Base-by-base conservation (phyloP, 306 rosid genomes). In the Hippophae rhamnoides region DNA sequence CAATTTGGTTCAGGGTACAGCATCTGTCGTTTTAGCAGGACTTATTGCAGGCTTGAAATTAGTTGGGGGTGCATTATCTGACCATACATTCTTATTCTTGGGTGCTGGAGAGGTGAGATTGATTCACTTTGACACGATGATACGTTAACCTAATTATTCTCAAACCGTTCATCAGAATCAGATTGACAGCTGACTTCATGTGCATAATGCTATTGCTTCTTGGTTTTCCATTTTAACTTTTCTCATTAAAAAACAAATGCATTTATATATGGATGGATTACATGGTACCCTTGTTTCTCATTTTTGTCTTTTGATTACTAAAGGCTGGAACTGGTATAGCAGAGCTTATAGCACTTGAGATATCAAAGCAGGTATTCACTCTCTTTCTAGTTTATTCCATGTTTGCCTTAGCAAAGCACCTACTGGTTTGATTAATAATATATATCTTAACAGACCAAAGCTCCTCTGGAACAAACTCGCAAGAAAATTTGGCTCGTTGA, bases 321-420 rank as follows among this genome's bases (percentile, higher is more conserved):
- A 65, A 92, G 98, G 98, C 98, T 75, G 98, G 98, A 79, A 92
- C 98, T 50, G 98, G 98, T 23, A 92, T 87, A 81, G 98, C 98
- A 40, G 98, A 92, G 71, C 81, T 88, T 70, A 92, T 92, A 68
- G 98, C 98, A 65, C 90, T 87, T 66, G 87, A 92, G 89, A 81
- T 92, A 57, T 88, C 96, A 61, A 88, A 88, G 72, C 82, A 82
- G 90, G 97, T 90, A 81, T 54, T 40, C 52, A 54, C 63, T 77
- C 23, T 52, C 48, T 57, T 61, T 8, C 10, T 26, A 51, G 43
- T 56, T 49, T 47, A 23, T 9, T n/a, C 1, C 54, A 54, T 59
- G 40, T 41, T 68, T 40, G n/a, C 31, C 55, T 68, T 9, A 13
- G 45, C 54, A 41, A 60, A 63, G 13, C 50, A 56, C 54, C 68